Evolutionary conservation across 2,329 filamentous ascomycete species (phyloP), one percentile per base, ranked within the genome.

Genomic region (Didymella glomerata): DNA sequence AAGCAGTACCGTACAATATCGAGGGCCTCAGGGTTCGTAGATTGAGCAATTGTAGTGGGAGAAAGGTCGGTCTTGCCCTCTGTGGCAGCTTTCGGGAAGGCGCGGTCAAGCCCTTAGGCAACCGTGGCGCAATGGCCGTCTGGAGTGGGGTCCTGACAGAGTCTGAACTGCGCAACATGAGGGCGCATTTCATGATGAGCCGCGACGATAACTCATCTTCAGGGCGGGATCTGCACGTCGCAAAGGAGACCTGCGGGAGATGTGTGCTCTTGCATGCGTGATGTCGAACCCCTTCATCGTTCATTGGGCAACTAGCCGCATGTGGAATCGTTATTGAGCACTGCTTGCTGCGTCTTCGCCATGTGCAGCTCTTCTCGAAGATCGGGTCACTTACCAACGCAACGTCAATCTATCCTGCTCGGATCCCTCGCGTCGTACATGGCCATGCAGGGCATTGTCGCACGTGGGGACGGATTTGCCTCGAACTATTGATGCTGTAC

Each of bases 401-500:
- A 58, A 58, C 18, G 36, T 52, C 48, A 44, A 48, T 30, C 20
- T 24, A 52, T 36, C 27, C 48, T 38, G 32, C 28, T 34, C 30
- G 22, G 54, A 18, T 25, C 32, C 6, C 18, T 25, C 41, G 18
- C n/a, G 49, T 59, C 13, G 41, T 42, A 49, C 56, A 51, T 42
- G 32, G 42, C 30, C 44, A 48, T 53, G 47, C 48, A 48, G 48
- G 42, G 36, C 45, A 42, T n/a, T 25, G 56, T 54, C 34, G 22
- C 56, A 47, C 41, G 46, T 50, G 56, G 41, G 40, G 27, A 42
- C 47, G 47, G 54, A 50, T 34, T 54, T 34, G 25, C 18, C 18
- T 20, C 24, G 47, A 18, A 41, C 56, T 54, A 59, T 51, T 36
- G 50, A 54, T 51, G 50, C 24, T 54, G 56, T 59, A n/a, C 51